A percentile compares a stretch with the other conserved stretches of the same genome.
These are phyloP conservation scores for Saccharomycopsis fermentans DNA, from an alignment of 805 yeast species.

Conservation along the genomic window DNA sequence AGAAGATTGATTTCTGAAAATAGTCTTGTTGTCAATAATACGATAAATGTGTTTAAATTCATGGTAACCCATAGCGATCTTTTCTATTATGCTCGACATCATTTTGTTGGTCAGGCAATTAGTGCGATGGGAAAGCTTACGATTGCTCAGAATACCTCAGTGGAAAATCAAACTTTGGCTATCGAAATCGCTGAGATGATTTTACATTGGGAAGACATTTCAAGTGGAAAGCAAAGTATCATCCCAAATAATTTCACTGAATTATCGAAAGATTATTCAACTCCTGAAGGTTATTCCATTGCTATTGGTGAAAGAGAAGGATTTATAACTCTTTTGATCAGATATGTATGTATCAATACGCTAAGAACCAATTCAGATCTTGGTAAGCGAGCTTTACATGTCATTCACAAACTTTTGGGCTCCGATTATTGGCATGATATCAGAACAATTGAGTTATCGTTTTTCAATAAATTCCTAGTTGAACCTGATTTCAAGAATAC, in stretches of 20 bases:
- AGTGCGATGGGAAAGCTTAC: conserved; percentile 89
- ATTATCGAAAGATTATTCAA: conserved; percentile 27
- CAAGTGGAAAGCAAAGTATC: conserved; percentile 22
- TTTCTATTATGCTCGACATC: conserved; percentile 79
- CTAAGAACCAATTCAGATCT: conserved; percentile 78
- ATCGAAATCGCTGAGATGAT: conserved; percentile 83
- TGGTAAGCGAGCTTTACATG: conserved; percentile 75
- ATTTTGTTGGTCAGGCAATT: conserved; percentile 79
- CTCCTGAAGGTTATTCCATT: conserved; percentile 43
- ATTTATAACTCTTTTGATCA: conserved; percentile 75
- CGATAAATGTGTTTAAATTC: conserved; percentile 85
- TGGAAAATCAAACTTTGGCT: conserved; percentile 77
- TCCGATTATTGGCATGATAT: conserved; percentile 81
- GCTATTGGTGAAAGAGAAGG: conserved; percentile 82
- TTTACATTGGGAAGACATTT: conserved; percentile 70
- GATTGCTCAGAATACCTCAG: conserved; percentile 61
- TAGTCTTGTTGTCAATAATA: conserved; percentile 55
- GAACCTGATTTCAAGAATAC: conserved; percentile 49
- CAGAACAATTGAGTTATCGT: conserved; percentile 65
- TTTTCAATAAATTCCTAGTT: conserved; percentile 79
- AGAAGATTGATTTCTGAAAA: conserved; percentile 86
- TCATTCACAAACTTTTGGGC: conserved; percentile 62
- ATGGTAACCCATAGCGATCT: conserved; percentile 77
- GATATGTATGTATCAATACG: conserved; percentile 80
- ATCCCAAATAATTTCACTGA: conserved; percentile 26